Evolutionary conservation across 108 stramenopile species (phyloP).

Genomic region (Cyclotella cryptica): DNA sequence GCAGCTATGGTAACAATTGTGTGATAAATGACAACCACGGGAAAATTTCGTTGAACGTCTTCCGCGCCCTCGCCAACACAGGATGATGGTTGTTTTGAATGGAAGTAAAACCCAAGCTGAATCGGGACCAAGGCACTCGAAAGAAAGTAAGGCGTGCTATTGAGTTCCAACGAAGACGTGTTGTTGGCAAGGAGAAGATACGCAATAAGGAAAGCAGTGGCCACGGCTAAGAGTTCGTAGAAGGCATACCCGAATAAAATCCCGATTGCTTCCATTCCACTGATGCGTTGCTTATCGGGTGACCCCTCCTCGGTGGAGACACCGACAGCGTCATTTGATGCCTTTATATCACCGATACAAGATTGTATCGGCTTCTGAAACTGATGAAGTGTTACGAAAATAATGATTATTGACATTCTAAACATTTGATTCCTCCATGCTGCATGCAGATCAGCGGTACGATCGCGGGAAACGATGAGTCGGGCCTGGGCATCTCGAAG

Average conservation of each 20-base stretch:
- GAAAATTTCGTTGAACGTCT: constrained; percentile 50
- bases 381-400: constrained; percentile 59
- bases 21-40: constrained; percentile 71
- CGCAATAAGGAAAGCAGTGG: constrained; percentile 28
- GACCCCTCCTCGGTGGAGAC: constrained; percentile 7
- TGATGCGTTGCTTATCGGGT: constrained; percentile 25
- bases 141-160: constrained; percentile 28
- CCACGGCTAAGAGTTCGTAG: constrained; percentile 34
- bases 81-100: constrained; percentile 34
- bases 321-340: constrained; percentile 13
- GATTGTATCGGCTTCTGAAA: constrained; percentile 45
- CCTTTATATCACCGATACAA: constrained; percentile 64
- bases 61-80: constrained; percentile 11
- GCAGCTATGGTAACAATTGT: constrained; percentile 55
- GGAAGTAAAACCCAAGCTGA: constrained; percentile 45
- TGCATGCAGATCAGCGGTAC: constrained; percentile 55
- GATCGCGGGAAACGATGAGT: constrained; percentile 44
- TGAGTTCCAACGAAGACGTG: constrained; percentile 33
- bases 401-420: constrained; percentile 52
- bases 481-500: constrained; percentile 34
- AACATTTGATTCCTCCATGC: constrained; percentile 63
- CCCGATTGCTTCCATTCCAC: constrained; percentile 19
- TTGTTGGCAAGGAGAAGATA: constrained; percentile 33
- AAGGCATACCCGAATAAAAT: constrained; percentile 31
- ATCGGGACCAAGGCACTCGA: constrained; percentile 45